Conservation (phyloP, 2,329 filamentous ascomycete species). For the Apiospora phragmitis region DNA sequence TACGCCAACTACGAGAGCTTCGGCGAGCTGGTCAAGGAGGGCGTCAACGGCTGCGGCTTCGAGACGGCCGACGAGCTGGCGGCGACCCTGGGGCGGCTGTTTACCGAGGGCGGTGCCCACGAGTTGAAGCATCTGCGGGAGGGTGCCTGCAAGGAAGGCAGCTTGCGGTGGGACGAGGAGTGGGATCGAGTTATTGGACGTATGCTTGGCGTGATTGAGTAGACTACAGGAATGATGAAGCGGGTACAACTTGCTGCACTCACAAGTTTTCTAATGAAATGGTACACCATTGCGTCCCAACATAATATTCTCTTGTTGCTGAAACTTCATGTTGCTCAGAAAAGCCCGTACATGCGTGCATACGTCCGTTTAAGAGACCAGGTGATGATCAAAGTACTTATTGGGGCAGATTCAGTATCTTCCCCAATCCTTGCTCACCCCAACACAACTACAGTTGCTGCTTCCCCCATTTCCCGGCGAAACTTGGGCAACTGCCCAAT, state of each 20-base stretch:
- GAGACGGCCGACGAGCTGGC: slow-evolving; percentile 67
- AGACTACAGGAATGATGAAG: not conserved
- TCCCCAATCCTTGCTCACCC: not conserved
- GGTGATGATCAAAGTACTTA: too few species aligned
- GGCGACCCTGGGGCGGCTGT: slow-evolving; percentile 62
- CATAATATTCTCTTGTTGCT: too few species aligned
- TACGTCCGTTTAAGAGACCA: too few species aligned
- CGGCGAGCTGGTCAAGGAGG: slow-evolving; percentile 85
- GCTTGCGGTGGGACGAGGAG: slow-evolving; percentile 83
- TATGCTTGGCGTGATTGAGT: slow-evolving; percentile 56
- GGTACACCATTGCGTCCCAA: too few species aligned
- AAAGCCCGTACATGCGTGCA: too few species aligned
- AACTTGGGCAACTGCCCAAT: slow-evolving; percentile 11
- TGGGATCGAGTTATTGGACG: slow-evolving; percentile 83
- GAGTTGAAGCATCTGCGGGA: slow-evolving; percentile 62
- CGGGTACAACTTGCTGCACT: too few species aligned
- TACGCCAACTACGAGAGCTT: slow-evolving; percentile 88
- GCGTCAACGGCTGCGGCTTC: slow-evolving; percentile 84
- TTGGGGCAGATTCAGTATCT: too few species aligned
- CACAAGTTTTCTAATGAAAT: not conserved
- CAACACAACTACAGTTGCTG: not conserved
- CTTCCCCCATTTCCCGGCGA: too few species aligned
- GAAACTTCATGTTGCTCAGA: too few species aligned
- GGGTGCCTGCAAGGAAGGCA: slow-evolving; percentile 75
- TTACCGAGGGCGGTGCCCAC: slow-evolving; percentile 49